These are phyloP conservation scores for Scutellaria baicalensis DNA, from an alignment of 257 asterid genomes.

Conservation along the genomic window DNA sequence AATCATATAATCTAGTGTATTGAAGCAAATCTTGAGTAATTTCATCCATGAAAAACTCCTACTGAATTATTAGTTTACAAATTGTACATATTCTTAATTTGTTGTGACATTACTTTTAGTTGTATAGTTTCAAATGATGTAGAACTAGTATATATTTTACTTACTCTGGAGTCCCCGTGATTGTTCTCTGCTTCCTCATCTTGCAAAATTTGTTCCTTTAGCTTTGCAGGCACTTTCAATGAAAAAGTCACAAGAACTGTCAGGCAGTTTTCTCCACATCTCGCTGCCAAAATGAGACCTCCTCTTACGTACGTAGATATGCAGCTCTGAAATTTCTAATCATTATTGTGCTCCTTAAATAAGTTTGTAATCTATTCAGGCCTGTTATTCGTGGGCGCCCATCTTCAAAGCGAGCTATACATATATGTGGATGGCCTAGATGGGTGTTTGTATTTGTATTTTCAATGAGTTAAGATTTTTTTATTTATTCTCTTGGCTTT, in stretches of 20 bases:
- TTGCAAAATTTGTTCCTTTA: conserved; percentile 31
- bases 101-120: neutral
- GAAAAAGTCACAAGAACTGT: conserved; percentile 89
- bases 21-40: conserved; percentile 5
- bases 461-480: conserved; percentile 43
- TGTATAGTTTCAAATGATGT: neutral
- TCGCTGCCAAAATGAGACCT: conserved; percentile 99
- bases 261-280: conserved; percentile 89
- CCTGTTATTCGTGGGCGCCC: conserved; percentile 99
- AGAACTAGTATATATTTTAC: neutral
- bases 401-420: conserved; percentile 71
- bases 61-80: neutral
- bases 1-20: neutral
- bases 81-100: neutral
- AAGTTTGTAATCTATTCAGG: conserved; percentile 35
- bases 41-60: neutral
- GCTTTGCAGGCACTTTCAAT: conserved; percentile 93
- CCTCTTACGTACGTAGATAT: conserved; percentile 62
- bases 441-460: conserved; percentile 71
- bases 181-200: conserved; percentile 13
- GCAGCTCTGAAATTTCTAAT: neutral
- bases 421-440: conserved; percentile 91
- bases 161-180: neutral
- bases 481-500: neutral
- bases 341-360: conserved; percentile 13